Evolutionary conservation across 768 basidiomycete species (phyloP).

Genomic region (Boletus vermiculosoides): DNA sequence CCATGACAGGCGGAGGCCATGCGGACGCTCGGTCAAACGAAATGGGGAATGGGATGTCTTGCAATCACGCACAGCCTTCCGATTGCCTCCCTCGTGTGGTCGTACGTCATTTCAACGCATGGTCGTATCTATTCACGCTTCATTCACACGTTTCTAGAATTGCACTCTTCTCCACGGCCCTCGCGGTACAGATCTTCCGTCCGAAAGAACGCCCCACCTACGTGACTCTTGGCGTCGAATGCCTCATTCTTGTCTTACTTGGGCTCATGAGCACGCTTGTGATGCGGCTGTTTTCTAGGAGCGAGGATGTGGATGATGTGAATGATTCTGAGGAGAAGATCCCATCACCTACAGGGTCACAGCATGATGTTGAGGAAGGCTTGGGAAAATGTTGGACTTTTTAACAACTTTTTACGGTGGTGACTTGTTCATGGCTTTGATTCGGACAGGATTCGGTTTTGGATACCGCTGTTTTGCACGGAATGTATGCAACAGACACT

Average conservation of each 20-base stretch:
- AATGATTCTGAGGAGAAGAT: not conserved
- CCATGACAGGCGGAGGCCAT: conserved; percentile 2
- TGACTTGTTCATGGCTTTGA: not conserved
- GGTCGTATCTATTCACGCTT: not conserved
- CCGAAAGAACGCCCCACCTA: not conserved
- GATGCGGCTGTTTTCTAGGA: not conserved
- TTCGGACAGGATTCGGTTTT: not conserved
- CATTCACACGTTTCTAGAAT: conserved; percentile 4
- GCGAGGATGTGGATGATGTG: not conserved
- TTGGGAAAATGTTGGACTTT: not conserved
- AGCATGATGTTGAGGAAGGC: conserved; percentile 3
- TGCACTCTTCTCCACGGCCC: conserved; percentile 8
- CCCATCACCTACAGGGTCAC: not conserved
- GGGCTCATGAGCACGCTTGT: not conserved
- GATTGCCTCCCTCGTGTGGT: conserved; percentile 16
- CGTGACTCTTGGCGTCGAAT: conserved; percentile 8
- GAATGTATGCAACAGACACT: not conserved
- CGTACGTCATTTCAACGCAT: conserved; percentile 4
- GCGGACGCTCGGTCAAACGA: conserved; percentile 1
- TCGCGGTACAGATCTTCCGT: conserved; percentile 9
- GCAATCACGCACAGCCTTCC: conserved; percentile 19
- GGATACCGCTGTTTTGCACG: not conserved
- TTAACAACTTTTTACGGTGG: not conserved
- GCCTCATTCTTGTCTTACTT: not conserved
- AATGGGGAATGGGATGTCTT: conserved; percentile 10